Conservation (phyloP, 192 early-diverging fungal genomes). For the Jimgerdemannia flammicorona region DNA sequence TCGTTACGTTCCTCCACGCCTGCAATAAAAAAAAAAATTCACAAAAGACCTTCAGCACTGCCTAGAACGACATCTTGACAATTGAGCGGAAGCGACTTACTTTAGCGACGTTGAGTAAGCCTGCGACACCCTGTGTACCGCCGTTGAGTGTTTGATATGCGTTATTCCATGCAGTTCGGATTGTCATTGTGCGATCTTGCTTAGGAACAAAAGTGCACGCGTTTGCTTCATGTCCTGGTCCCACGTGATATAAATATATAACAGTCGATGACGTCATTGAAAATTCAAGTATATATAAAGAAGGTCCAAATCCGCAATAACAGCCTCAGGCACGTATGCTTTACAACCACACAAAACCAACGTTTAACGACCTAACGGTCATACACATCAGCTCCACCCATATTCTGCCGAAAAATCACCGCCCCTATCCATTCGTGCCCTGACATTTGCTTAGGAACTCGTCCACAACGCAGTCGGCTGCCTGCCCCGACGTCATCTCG, state of each 20-base stretch:
- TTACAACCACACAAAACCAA: no score
- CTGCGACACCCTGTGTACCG: neutral
- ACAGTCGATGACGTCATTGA: no score
- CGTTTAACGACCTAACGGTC: no score
- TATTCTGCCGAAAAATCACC: neutral
- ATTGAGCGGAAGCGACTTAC: neutral
- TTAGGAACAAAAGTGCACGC: no score
- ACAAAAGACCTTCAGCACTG: neutral
- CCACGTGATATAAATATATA: no score
- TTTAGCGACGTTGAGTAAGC: neutral
- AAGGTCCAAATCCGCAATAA: no score
- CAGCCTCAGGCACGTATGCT: no score
- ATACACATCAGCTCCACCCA: no score
- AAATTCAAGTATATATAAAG: no score
- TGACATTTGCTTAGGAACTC: constrained; percentile 31
- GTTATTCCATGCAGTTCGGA: neutral
- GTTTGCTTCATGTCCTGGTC: no score
- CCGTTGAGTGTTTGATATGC: neutral
- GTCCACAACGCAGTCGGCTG: constrained; percentile 48
- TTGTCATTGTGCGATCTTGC: neutral
- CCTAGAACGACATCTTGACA: no score
- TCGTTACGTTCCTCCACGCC: neutral
- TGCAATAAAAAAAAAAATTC: neutral
- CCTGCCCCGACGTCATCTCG: constrained; percentile 44
- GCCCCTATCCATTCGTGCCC: neutral